Percentiles rank a stretch among this genome's conserved stretches.
These are phyloP conservation scores for Aspergillus piperis DNA, from an alignment of 2,329 filamentous ascomycete species.

Conservation along the genomic window DNA sequence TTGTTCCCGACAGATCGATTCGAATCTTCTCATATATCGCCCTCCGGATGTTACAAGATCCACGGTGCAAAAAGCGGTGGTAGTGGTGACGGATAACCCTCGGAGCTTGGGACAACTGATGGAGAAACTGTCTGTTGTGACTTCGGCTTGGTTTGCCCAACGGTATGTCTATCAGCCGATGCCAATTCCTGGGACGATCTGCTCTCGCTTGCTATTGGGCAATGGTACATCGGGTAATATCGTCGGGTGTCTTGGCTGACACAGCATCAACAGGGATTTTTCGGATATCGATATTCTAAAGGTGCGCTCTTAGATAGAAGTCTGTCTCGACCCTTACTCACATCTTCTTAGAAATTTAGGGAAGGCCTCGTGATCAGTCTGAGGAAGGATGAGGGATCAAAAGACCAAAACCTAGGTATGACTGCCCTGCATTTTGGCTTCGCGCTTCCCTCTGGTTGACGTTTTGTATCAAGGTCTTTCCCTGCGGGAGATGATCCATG, in stretches of 20 bases:
- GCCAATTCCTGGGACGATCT: not conserved
- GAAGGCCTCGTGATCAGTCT: constrained; percentile 71
- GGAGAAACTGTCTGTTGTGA: constrained; percentile 86
- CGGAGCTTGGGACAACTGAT: constrained; percentile 87
- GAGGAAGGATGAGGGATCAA: constrained; percentile 67
- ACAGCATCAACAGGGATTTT: constrained; percentile 64
- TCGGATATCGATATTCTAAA: constrained; percentile 85
- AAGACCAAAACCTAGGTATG: constrained; percentile 84
- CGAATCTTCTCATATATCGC: constrained; percentile 72
- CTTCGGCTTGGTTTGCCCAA: constrained; percentile 94
- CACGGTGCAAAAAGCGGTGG: constrained; percentile 96
- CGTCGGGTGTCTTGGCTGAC: constrained; percentile 6
- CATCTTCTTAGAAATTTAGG: constrained; percentile 70
- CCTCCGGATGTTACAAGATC: constrained; percentile 92
- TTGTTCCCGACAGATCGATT: constrained; percentile 88
- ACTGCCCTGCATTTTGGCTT: constrained; percentile 1
- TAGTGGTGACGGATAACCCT: constrained; percentile 89
- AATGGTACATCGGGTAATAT: not conserved
- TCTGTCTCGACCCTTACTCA: constrained; percentile 15
- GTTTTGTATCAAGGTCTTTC: constrained; percentile 57
- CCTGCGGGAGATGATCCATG: constrained; percentile 84
- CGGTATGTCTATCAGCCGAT: constrained; percentile 49
- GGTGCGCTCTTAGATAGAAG: constrained; percentile 39
- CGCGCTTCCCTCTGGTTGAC: constrained; percentile 13
- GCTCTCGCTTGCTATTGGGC: constrained; percentile 3